Base-by-base conservation (phyloP, 2,329 filamentous ascomycete species). In the Grosmannia clavigera region DNA sequence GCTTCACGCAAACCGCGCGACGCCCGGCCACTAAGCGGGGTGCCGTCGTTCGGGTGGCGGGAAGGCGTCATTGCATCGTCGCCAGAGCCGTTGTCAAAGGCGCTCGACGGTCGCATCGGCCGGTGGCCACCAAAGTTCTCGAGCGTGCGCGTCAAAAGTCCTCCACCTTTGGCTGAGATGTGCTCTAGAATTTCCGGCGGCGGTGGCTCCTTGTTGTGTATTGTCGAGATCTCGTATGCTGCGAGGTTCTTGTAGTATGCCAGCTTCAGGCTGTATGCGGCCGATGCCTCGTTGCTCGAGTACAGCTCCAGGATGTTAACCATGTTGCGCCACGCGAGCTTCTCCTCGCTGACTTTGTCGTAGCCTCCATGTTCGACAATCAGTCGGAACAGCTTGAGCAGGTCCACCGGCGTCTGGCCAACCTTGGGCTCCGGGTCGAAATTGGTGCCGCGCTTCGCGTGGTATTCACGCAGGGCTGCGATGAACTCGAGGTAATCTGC, bases 231-330 rank as follows among this genome's bases (percentile, higher is more conserved):
- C 73, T 95, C 91, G 72, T 88, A 96, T 1, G 91, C 90, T 14
- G 87, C 87, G 53, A 96, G 81, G 67, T 92, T 90, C 72, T 90
- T 92, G 77, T 95, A 95, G 75, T 94, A 96, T 64, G 88, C 85
- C 60, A 88, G 87, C 75, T 96, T 96, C 60, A 95, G 77, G 61
- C 87, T 82, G 73, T 95, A 95, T 16, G 90, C 90, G 61, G 90
- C 84, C n/a, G 90, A 89, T 7, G 90, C 81, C 64, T 89, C 84
- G 69, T 92, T 91, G 67, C 81, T 80, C 60, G 84, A 85, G 68
- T 84, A 84, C 64, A 92, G 82, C 57, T 88, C 83, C 61, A 95
- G 86, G 66, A 91, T 85, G 58, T 85, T 80, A 14, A 87, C 88
- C 67, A 95, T 81, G 66, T 84, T 84, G 64, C 90, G 83, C 91